Evolutionary conservation across 176 grass and related monocot genomes (phyloP), one percentile per base, ranked within the genome.

Genomic region (Typha latifolia): DNA sequence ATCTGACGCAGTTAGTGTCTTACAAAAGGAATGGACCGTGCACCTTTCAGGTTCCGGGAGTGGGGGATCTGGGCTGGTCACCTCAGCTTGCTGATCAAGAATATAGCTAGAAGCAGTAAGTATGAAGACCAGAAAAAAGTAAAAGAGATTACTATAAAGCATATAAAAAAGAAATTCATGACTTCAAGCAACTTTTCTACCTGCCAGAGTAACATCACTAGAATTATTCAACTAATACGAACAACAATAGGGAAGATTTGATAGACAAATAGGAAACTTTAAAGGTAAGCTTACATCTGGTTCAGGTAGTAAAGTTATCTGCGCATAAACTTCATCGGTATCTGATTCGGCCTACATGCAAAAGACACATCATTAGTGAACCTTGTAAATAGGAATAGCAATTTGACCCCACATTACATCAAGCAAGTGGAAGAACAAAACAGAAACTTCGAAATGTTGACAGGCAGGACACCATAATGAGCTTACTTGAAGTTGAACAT

Each of bases 291-390:
- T 82, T 78, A 99, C 95, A 66, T 81, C 64, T 76, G 76, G 4
- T 70, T 94, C 95, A 53, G 89, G 89, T 31, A 84, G 78, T 51
- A 99, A 61, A 79, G 88, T 99, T 74, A 99, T 94, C 78, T 94
- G 95, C 69, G 89, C 84, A 53, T 87, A 99, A 69, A 99, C 89
- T 91, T 99, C 95, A 85, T 99, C 95, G 1, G 81, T 93, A 70
- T 99, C 89, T 69, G 84, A 72, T 75, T 99, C 95, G 5, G 81
- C 86, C 95, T 99, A 62, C 61, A 81, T 69, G 66, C 24, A 71
- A 51, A 76, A 22, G 70, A 72, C 32, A 65, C 12, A 57, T 56
- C 12, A 48, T 74, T 63, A 47, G 50, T 14, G 11, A 63, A 26
- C 29, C 16, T 23, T 19, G 70, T 59, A 20, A 43, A 59, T 14